These are phyloP conservation scores for Cynara cardunculus DNA, from an alignment of 129 eudicot genomes.

Conservation along the genomic window DNA sequence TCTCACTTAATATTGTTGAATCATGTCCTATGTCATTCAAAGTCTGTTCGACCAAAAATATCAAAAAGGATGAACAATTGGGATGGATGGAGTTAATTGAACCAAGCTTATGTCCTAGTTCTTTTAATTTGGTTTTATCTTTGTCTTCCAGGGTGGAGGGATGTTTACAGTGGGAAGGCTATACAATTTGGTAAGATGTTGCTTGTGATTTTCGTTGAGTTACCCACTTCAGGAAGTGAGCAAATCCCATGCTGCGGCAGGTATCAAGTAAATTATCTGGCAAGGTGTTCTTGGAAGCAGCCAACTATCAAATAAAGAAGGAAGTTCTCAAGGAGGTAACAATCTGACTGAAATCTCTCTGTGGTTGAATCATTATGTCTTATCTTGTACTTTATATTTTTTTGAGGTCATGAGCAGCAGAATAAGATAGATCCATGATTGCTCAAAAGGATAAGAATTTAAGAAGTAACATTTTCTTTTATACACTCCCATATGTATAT, in stretches of 20 bases:
- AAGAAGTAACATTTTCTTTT: background rate
- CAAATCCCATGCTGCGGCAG: slow-evolving; percentile 33
- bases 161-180: slow-evolving; percentile 67
- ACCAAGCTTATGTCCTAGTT: background rate
- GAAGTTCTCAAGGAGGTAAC: slow-evolving; percentile 73
- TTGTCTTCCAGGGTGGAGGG: slow-evolving; percentile 73
- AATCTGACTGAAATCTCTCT: background rate
- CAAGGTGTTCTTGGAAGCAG: slow-evolving; percentile 63
- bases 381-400: slow-evolving; percentile 1
- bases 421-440: slow-evolving; percentile 3
- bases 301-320: slow-evolving; percentile 75
- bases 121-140: background rate
- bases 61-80: background rate
- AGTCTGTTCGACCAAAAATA: background rate
- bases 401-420: background rate
- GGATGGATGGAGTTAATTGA: background rate
- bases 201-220: slow-evolving; percentile 4
- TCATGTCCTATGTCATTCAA: background rate
- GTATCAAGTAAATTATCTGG: slow-evolving; percentile 70
- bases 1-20: background rate
- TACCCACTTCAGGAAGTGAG: slow-evolving; percentile 9
- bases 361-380: background rate
- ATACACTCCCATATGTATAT: background rate
- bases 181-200: slow-evolving; percentile 56
- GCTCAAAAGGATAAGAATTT: background rate